Conservation (phyloP, 73 alveolate genomes). For the Paramecium caudatum region DNA sequence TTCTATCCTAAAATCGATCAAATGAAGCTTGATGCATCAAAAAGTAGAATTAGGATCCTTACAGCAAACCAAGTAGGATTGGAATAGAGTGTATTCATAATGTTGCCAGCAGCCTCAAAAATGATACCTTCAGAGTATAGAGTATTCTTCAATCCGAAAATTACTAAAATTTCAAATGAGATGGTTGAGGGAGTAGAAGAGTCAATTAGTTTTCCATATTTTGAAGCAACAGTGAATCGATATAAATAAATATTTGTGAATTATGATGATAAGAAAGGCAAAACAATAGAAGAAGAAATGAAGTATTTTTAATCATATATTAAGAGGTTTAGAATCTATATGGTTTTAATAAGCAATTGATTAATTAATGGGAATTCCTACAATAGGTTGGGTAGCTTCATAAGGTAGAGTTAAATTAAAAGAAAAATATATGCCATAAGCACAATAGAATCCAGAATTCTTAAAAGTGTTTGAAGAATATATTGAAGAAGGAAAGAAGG, state of each 20-base stretch:
- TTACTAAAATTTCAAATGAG: not conserved
- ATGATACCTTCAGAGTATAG: not conserved
- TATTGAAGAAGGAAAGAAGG: not conserved
- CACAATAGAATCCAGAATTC: constrained; percentile 27
- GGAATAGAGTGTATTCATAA: not conserved
- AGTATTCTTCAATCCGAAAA: not conserved
- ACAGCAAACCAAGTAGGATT: not conserved
- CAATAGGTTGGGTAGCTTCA: constrained; percentile 9
- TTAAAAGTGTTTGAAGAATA: constrained; percentile 22
- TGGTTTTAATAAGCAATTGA: constrained; percentile 41
- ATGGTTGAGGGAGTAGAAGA: not conserved
- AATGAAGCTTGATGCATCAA: not conserved
- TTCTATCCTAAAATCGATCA: not conserved
- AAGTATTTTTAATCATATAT: not conserved
- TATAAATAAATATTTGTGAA: not conserved
- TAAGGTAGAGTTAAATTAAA: not conserved
- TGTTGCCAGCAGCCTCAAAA: not conserved
- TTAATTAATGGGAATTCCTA: constrained; percentile 39
- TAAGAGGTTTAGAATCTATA: constrained; percentile 19
- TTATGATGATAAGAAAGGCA: not conserved
- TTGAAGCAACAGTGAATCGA: not conserved
- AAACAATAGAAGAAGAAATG: not conserved
- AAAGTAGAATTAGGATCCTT: not conserved
- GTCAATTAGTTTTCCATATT: constrained; percentile 6
- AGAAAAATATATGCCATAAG: not conserved